A percentile compares a stretch with the other conserved stretches of the same genome.
Conservation (phyloP, 768 basidiomycete species). For the Trametes cinnabarina region DNA sequence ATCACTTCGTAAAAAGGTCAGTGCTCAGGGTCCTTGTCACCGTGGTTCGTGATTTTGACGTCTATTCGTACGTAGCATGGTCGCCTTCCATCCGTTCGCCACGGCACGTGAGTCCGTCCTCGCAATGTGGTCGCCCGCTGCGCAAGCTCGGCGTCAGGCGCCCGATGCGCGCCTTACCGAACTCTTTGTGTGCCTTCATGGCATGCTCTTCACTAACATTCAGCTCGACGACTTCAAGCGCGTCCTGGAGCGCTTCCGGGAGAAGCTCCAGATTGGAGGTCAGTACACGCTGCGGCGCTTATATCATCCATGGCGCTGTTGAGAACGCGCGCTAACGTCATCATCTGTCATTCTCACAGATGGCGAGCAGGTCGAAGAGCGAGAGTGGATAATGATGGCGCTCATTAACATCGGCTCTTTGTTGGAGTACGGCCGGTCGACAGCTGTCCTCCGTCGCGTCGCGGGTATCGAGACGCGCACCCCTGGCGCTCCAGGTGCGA, state of each 20-base stretch:
- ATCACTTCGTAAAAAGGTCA: conserved; percentile 95
- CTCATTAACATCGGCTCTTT: conserved; percentile 77
- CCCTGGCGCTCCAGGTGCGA: conserved; percentile 33
- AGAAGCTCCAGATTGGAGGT: conserved; percentile 76
- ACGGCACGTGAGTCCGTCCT: conserved; percentile 89
- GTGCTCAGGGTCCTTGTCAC: conserved; percentile 24
- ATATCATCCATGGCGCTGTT: background rate
- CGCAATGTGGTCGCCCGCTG: conserved; percentile 77
- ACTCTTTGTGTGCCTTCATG: conserved; percentile 89
- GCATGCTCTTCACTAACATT: conserved; percentile 96
- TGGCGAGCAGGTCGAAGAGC: conserved; percentile 60
- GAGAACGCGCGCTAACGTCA: background rate
- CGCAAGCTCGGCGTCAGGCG: conserved; percentile 69
- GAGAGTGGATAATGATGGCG: conserved; percentile 98
- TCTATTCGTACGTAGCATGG: conserved; percentile 57
- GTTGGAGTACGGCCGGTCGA: conserved; percentile 83
- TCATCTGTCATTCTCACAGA: conserved; percentile 19
- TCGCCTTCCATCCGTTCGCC: conserved; percentile 82
- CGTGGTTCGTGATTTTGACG: too few relatives aligned
- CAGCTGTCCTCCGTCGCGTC: conserved; percentile 64
- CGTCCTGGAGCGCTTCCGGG: conserved; percentile 80
- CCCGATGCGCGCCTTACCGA: conserved; percentile 75
- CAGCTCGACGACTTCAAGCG: conserved; percentile 88
- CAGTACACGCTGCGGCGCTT: background rate
- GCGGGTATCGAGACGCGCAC: conserved; percentile 44